Base-by-base conservation (phyloP, 176 grass and related monocot species). In the Avena eriantha region DNA sequence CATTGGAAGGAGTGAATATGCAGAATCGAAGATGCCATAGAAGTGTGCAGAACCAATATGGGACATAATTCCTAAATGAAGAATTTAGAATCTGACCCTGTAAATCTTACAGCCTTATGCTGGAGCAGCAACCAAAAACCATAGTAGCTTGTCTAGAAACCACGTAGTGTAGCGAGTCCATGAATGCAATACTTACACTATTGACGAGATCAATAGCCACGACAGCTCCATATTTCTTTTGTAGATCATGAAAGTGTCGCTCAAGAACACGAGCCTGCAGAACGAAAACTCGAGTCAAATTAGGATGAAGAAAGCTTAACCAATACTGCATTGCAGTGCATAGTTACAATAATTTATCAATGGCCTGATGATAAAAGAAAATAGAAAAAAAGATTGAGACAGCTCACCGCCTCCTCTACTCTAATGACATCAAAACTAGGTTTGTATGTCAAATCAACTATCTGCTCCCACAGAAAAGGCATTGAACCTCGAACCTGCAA, bases 401-500 rank as follows among this genome's bases (percentile, higher is more conserved):
- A 46, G 34, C 76, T 80, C 60, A 98, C 93, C 80, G 89, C 91
- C 36, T 95, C 95, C 23, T 98, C 95, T 49, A 83, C 90, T 87
- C 66, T 95, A 78, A 95, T 76, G 77, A 98, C 75, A 16, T 95
- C 89, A 85, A 98, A 98, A 78, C 82, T 87, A 71, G 95, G 93
- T 84, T 98, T 98, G 76, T 98, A 98, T 87, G 82, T 93, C 87
- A 98, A 87, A 88, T 98, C 93, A 88, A 98, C 95, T 85, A 93
- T 98, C 74, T 98, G 95, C 72, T 95, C 91, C 95, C 95, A 98
- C 29, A 98, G 57, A 81, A 98, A 92, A 67, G 93, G 93, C 84
- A 98, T 95, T 34, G 95, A 98, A 22, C 95, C 95, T 80, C 95
- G 88, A 86, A 98, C 89, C 93, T 98, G 82, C 57, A 90, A 85